Evolutionary conservation across 2,329 filamentous ascomycete species (phyloP), one percentile per base, ranked within the genome.

Genomic region (Calonectria honghensis): DNA sequence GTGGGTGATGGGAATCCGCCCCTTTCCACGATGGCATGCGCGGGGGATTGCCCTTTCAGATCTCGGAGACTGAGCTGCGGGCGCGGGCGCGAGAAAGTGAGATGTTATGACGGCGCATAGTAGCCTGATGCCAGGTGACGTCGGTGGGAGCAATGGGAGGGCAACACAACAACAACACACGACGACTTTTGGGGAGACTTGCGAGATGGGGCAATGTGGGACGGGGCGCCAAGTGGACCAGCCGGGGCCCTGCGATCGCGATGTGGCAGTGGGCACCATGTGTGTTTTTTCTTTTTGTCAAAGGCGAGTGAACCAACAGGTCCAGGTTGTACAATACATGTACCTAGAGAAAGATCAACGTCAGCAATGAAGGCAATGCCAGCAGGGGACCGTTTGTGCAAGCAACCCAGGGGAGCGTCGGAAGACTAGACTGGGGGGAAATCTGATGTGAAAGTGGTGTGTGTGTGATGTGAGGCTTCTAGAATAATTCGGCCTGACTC

Each of bases 401-500:
- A 27, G 24, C 10, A 31, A 10, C 18, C 18, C 48, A 41, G 27
- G 59, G 48, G 20, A 68, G 37, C 35, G 27, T 59, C 70, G 70
- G 70, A 72, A 51, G 66, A 66, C 24, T 24, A 51, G 66, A 66
- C 24, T 24, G 10, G 39, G 27, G 52, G 29, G 9, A 7, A 41
- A 51, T n/a, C 54, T 66, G 69, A 65, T 72, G 54, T 51, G 24
- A 51, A 65, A 66, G 72, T 73, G 72, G 72, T 70, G 72, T 70
- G 71, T 68, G 70, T 37, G 37, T 37, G 74, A 32, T 68, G 35
- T 50, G 71, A 61, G 29, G 61, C 61, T 80, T 81, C 74, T 77
- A 77, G 78, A 81, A 79, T 52, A 73, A 70, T 76, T 75, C 68
- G 72, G 72, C 50, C 74, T 71, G 63, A 75, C 73, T 71, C 52